Evolutionary conservation across 108 stramenopile genomes (phyloP), one percentile per base, ranked within the genome.

Genomic region (Fistulifera pelliculosa): DNA sequence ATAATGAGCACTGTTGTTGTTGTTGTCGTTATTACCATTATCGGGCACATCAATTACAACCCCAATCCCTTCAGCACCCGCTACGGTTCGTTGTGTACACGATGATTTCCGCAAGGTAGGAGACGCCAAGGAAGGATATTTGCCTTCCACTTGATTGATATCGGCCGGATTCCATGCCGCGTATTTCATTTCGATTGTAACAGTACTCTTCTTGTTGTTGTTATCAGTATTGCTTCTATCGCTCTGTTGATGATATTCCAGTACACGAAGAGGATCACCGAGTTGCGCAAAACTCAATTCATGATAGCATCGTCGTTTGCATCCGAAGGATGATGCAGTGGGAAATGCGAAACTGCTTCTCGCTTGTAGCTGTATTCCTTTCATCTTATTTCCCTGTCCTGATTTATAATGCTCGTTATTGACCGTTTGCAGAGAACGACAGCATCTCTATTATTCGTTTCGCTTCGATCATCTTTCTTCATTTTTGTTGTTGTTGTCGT

Each of bases 81-180:
- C 54, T 14, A 77, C 67, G 4, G 40, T 53, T 8, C 58, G 21
- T 38, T 38, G 38, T 23, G 24, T 14, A 42, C 41, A 27, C 59
- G 53, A 61, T 27, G 41, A 64, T 48, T 64, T 69, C 24, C 41
- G 15, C 16, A 19, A 38, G 6, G 31, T 21, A 31, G 52, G 2
- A 49, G 68, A 22, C 17, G n/a, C 27, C 14, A 67, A 67, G 19
- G 66, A 62, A 1, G 77, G 61, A 59, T 78, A 78, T 49, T 47
- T 65, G 47, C 77, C 77, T 61, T 74, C 70, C 18, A 78, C 60
- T 6, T 60, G 41, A 50, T 78, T 78, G 43, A 70, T 47, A 50
- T 78, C 77, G n/a, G 77, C 77, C 27, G 77, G 77, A 54, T 74
- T 78, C 66, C 62, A 71, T 14, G 77, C 69, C 38, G 58, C 72